phyloP scores from a whole-genome alignment of 257 asterid genomes.

The Solanum acaule region DNA sequence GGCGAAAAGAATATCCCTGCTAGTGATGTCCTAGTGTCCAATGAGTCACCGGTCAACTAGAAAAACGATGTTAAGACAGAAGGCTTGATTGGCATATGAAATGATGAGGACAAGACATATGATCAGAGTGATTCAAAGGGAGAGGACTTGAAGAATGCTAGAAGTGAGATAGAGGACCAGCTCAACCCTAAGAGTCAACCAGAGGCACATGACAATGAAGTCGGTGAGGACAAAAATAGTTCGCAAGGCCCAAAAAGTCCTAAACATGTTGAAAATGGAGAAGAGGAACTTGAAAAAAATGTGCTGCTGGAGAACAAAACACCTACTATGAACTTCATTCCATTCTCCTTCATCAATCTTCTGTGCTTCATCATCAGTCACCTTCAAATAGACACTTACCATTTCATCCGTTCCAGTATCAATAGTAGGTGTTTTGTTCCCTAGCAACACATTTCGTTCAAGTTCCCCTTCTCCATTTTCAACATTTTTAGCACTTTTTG shows the following conservation, averaged over 20 bases:
- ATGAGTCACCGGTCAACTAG: too few species aligned
- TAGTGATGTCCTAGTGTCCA: too few species aligned
- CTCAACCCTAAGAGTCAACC: neutral
- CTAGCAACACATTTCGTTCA: too few species aligned
- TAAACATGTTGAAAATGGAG: neutral
- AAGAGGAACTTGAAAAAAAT: neutral
- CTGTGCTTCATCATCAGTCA: too few species aligned
- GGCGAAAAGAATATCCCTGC: conserved; percentile 5
- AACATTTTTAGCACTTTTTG: neutral
- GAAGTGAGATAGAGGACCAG: conserved; percentile 13
- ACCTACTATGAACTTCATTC: neutral
- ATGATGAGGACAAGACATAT: conserved; percentile 6
- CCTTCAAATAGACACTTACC: too few species aligned
- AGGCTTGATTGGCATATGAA: neutral
- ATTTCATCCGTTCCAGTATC: too few species aligned
- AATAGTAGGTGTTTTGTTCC: too few species aligned
- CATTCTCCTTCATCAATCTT: too few species aligned
- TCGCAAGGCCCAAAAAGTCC: neutral
- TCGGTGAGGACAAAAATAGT: neutral
- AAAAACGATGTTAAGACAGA: too few species aligned
- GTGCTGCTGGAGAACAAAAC: conserved; percentile 12
- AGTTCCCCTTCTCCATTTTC: too few species aligned
- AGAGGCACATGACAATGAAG: neutral
- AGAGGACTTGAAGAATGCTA: neutral
- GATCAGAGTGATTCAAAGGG: conserved; percentile 9